These are phyloP conservation scores for Colletotrichum karsti DNA, from an alignment of 2,329 filamentous ascomycete genomes.

Conservation along the genomic window DNA sequence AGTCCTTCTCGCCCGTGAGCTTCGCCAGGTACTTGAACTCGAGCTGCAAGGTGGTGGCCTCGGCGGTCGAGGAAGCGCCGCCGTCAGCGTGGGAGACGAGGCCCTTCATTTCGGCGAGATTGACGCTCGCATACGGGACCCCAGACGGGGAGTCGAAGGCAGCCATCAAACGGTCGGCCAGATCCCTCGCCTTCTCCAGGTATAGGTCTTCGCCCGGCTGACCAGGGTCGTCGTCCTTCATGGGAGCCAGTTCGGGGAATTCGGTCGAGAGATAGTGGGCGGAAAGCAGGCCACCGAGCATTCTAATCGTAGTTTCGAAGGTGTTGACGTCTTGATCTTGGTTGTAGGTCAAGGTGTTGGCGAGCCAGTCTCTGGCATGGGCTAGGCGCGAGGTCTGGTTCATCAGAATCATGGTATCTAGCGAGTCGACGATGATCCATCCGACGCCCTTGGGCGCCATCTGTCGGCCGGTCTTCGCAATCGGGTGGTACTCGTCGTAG, in stretches of 20 bases:
- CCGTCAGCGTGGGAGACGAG: constrained; percentile 84
- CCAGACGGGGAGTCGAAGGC: constrained; percentile 91
- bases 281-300: constrained; percentile 91
- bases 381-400: constrained; percentile 88
- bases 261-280: constrained; percentile 93
- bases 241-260: constrained; percentile 81
- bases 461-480: constrained; percentile 79
- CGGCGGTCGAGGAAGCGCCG: constrained; percentile 92
- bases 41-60: constrained; percentile 90
- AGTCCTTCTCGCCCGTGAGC: constrained; percentile 89
- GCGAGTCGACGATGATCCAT: constrained; percentile 96
- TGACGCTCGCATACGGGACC: constrained; percentile 89
- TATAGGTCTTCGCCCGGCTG: constrained; percentile 88
- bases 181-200: constrained; percentile 92
- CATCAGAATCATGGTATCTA: constrained; percentile 99
- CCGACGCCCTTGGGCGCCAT: constrained; percentile 92
- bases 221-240: constrained; percentile 76
- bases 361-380: constrained; percentile 89
- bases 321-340: constrained; percentile 96
- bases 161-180: constrained; percentile 85
- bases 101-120: constrained; percentile 79
- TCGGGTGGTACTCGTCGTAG: constrained; percentile 86
- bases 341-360: constrained; percentile 82
- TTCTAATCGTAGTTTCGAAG: constrained; percentile 97
- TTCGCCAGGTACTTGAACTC: constrained; percentile 98